These are phyloP conservation scores for Cutaneotrichosporon cutaneum DNA, from an alignment of 1,284 basidiomycete species.

Conservation along the genomic window DNA sequence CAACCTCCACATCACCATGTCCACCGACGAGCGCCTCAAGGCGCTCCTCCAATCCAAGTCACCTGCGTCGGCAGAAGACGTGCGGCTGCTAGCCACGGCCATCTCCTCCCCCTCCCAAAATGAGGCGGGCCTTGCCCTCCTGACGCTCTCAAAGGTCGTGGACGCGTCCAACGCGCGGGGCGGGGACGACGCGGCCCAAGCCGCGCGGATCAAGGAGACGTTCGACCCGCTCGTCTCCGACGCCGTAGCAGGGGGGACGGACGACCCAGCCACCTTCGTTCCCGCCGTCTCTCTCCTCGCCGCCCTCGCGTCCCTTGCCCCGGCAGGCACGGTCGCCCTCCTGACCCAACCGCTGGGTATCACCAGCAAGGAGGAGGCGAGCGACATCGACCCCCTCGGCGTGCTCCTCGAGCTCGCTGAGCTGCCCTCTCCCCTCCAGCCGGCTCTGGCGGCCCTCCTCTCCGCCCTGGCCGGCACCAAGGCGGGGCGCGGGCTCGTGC, in stretches of 20 bases:
- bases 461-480: slow-evolving; percentile 72
- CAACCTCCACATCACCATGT: slow-evolving; percentile 1
- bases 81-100: slow-evolving; percentile 2
- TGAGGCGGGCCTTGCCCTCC: slow-evolving; percentile 12
- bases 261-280: slow-evolving; percentile 16
- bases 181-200: slow-evolving; percentile 9
- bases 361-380: background rate
- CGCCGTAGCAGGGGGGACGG: slow-evolving; percentile 9
- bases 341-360: slow-evolving; percentile 29
- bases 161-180: slow-evolving; percentile 5
- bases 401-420: slow-evolving; percentile 47
- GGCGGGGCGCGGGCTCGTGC: slow-evolving; percentile 63
- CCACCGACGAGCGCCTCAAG: slow-evolving; percentile 1
- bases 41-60: slow-evolving; percentile 15
- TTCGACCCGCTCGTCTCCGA: slow-evolving; percentile 21
- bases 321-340: slow-evolving; percentile 26
- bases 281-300: slow-evolving; percentile 30
- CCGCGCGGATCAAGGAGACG: slow-evolving; percentile 9
- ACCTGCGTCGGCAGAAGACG: slow-evolving; percentile 8
- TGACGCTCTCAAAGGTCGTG: slow-evolving; percentile 17
- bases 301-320: slow-evolving; percentile 34
- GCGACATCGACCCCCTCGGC: slow-evolving; percentile 30
- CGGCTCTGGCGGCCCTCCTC: slow-evolving; percentile 66
- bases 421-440: slow-evolving; percentile 40
- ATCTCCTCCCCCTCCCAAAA: background rate